These are phyloP conservation scores for Cornus florida DNA, from an alignment of 148 eudicot species.

Conservation along the genomic window DNA sequence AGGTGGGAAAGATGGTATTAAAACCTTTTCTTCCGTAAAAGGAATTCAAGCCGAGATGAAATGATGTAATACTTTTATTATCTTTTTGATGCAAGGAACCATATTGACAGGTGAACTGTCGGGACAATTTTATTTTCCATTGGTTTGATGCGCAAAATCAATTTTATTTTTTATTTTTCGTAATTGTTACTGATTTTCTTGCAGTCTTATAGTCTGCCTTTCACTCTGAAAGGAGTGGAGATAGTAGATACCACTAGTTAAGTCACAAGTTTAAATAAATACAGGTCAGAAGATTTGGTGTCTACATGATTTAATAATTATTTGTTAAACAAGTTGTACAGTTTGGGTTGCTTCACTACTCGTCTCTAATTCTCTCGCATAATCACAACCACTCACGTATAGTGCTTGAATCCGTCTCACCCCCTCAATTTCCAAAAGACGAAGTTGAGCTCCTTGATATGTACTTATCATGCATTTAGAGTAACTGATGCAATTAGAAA, in stretches of 20 bases:
- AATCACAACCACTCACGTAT: too few relatives aligned
- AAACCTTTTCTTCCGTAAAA: background rate
- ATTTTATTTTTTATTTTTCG: too few relatives aligned
- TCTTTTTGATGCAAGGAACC: background rate
- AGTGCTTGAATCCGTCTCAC: background rate
- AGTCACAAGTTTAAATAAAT: too few relatives aligned
- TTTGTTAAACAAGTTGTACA: background rate
- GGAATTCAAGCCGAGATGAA: background rate
- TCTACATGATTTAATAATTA: background rate
- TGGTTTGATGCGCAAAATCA: too few relatives aligned
- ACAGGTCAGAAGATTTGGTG: background rate
- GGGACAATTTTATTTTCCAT: too few relatives aligned
- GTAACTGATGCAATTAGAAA: background rate
- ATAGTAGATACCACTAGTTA: too few relatives aligned
- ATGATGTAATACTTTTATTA: background rate
- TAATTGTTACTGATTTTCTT: too few relatives aligned
- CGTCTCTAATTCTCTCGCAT: background rate
- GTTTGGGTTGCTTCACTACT: slow-evolving; percentile 2
- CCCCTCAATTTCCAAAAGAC: background rate
- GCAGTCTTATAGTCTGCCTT: too few relatives aligned
- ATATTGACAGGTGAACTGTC: too few relatives aligned
- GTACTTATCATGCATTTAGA: background rate
- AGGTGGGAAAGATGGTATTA: background rate
- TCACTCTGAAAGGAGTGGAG: too few relatives aligned
- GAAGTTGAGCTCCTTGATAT: background rate